Conservation (phyloP, 2,329 filamentous ascomycete species). For the Pochonia chlamydosporia region DNA sequence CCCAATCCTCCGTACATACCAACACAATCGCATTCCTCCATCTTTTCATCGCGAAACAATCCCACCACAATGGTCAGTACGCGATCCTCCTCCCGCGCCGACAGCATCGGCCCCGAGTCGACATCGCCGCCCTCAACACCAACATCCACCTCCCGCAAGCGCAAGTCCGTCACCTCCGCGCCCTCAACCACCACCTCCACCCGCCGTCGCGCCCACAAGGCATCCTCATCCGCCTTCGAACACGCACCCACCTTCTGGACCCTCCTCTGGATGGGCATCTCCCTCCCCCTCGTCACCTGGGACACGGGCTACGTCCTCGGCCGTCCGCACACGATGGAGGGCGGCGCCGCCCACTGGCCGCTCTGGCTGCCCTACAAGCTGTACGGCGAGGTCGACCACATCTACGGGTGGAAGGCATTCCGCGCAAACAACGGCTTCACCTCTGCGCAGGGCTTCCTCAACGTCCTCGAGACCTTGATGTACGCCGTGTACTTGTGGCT, state of each 20-base stretch:
- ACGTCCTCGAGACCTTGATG: conserved; percentile 60
- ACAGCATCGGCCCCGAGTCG: conserved; percentile 18
- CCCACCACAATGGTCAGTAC: conserved; percentile 30
- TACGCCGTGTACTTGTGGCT: conserved; percentile 53
- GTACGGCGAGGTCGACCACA: conserved; percentile 72
- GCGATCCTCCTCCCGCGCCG: conserved; percentile 27
- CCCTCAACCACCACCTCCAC: conserved; percentile 8
- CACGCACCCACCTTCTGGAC: conserved; percentile 41
- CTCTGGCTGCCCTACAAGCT: conserved; percentile 74
- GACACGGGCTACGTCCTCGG: conserved; percentile 74
- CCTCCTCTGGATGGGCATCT: conserved; percentile 67
- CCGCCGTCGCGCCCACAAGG: conserved; percentile 1
- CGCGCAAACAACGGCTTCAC: conserved; percentile 68
- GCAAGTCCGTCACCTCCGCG: conserved; percentile 7
- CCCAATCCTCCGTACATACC: not conserved
- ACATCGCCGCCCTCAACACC: conserved; percentile 4
- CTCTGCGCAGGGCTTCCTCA: conserved; percentile 64
- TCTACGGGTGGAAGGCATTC: conserved; percentile 74
- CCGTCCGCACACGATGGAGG: conserved; percentile 76
- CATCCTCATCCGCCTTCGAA: conserved; percentile 8
- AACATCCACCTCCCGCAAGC: conserved; percentile 10
- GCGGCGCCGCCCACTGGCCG: conserved; percentile 65
- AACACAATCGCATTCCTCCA: no score
- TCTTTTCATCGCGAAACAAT: not conserved
- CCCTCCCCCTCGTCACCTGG: conserved; percentile 75